Base-by-base conservation (phyloP, 1,284 basidiomycete species). In the Apiotrichum porosum region DNA sequence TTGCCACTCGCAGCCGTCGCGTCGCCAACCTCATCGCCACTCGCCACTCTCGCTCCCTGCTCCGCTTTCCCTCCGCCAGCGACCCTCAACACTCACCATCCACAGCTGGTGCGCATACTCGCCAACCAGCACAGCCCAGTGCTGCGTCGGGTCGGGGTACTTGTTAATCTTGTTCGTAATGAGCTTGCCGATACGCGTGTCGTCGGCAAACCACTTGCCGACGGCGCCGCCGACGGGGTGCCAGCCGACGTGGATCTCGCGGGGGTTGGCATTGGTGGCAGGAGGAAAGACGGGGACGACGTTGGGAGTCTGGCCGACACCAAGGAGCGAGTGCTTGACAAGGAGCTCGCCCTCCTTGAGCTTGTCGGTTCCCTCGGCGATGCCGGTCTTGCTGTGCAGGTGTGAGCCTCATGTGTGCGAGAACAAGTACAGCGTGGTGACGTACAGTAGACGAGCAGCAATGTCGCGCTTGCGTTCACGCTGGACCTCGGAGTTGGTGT, bases 121-220 rank as follows among this genome's bases (percentile, higher is more conserved):
- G 19, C 52, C 52, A 3, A 54, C 48, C 8, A 54, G 37, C 15
- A 54, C 49, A 34, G 45, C 52, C 52, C 52, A 54, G 31, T 54
- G 52, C 30, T 54, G 52, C 23, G 52, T 54, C 21, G 52, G 52
- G 22, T 54, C 52, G 8, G 52, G 52, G 33, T 54, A 54, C 15
- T 14, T 31, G 52, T 54, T 54, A 42, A 50, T 54, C 37, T 51
- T 50, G 19, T 47, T 48, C 13, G 52, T 54, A 23, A 54, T 54
- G 26, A 54, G 34, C 42, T 47, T 43, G 5, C 52, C 52, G 17
- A 54, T 38, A 1, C 45, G 48, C 13, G 52, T 51, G 34, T 44
- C 19, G 5, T 49, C 28, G 2, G 52, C 47, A 28, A 54, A 54
- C 52, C 52, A 54, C 32, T 54, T 50, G 31, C 48, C 52, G 9